Evolutionary conservation across 2,329 filamentous ascomycete species (phyloP).

Genomic region (Fusarium algeriense): DNA sequence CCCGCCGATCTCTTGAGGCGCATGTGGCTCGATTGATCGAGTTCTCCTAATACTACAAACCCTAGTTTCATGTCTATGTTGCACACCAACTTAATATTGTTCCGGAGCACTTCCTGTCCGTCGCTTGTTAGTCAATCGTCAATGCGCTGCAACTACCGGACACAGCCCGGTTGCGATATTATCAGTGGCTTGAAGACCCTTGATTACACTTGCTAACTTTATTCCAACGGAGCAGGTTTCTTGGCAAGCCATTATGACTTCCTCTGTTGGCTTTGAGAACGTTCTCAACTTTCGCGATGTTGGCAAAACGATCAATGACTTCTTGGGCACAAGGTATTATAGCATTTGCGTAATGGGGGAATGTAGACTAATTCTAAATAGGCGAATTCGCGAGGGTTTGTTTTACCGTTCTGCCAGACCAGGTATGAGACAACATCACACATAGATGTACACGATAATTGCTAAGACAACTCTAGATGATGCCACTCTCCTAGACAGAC

Average conservation of each 20-base stretch:
- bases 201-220: background rate
- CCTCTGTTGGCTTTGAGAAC: slow-evolving; percentile 39
- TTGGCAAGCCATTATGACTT: slow-evolving; percentile 36
- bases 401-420: slow-evolving; percentile 77
- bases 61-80: slow-evolving; percentile 24
- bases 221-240: background rate
- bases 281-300: slow-evolving; percentile 84
- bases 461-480: slow-evolving; percentile 66
- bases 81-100: slow-evolving; percentile 14
- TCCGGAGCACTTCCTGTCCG: background rate
- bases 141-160: background rate
- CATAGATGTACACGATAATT: background rate
- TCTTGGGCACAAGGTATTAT: slow-evolving; percentile 65
- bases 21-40: slow-evolving; percentile 32
- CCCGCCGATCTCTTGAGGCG: slow-evolving; percentile 29
- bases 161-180: slow-evolving; percentile 1
- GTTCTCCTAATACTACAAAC: slow-evolving; percentile 17
- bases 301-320: slow-evolving; percentile 73
- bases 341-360: background rate
- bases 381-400: slow-evolving; percentile 69
- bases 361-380: slow-evolving; percentile 38
- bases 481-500: slow-evolving; percentile 74
- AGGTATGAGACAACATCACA: slow-evolving; percentile 52
- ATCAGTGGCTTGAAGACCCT: slow-evolving; percentile 1
- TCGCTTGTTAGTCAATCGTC: slow-evolving; percentile 1